These are phyloP conservation scores for Zygotorulaspora sp. DNA, from an alignment of 805 yeast species.

Conservation along the genomic window DNA sequence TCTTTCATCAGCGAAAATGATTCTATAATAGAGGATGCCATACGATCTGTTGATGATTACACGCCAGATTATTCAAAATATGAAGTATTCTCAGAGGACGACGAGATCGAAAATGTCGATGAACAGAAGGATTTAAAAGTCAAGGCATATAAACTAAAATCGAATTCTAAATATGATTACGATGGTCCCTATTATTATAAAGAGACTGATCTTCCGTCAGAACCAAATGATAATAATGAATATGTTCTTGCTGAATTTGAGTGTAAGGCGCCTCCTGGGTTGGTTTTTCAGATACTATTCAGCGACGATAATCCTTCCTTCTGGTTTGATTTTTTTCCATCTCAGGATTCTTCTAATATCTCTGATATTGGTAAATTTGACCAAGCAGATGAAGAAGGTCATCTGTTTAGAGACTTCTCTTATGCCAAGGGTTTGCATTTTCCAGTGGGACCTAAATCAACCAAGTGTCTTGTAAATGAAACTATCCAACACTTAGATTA, in stretches of 20 bases:
- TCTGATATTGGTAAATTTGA: slow-evolving; percentile 34
- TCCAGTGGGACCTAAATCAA: slow-evolving; percentile 90
- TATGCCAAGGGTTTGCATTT: slow-evolving; percentile 74
- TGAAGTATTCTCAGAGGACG: slow-evolving; percentile 14
- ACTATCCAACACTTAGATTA: slow-evolving; percentile 48
- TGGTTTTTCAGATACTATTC: slow-evolving; percentile 63
- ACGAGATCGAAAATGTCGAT: slow-evolving; percentile 31
- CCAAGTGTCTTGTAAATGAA: slow-evolving; percentile 67
- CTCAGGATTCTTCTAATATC: slow-evolving; percentile 38
- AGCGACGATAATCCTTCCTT: slow-evolving; percentile 51
- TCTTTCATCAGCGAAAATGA: slow-evolving; percentile 24
- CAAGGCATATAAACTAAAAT: slow-evolving; percentile 30
- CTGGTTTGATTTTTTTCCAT: slow-evolving; percentile 39
- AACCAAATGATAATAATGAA: slow-evolving; percentile 46
- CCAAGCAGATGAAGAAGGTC: slow-evolving; percentile 38
- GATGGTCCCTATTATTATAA: slow-evolving; percentile 64
- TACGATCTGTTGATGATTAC: slow-evolving; percentile 45
- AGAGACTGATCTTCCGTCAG: slow-evolving; percentile 49
- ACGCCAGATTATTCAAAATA: slow-evolving; percentile 14
- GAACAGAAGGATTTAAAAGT: slow-evolving; percentile 34
- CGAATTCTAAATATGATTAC: slow-evolving; percentile 42
- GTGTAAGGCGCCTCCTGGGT: slow-evolving; percentile 71
- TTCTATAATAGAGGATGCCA: slow-evolving; percentile 32
- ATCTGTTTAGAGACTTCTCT: slow-evolving; percentile 48
- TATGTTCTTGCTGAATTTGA: slow-evolving; percentile 48